Evolutionary conservation across 176 grass and related monocot species (phyloP).

Genomic region (Pontederia crassipes): DNA sequence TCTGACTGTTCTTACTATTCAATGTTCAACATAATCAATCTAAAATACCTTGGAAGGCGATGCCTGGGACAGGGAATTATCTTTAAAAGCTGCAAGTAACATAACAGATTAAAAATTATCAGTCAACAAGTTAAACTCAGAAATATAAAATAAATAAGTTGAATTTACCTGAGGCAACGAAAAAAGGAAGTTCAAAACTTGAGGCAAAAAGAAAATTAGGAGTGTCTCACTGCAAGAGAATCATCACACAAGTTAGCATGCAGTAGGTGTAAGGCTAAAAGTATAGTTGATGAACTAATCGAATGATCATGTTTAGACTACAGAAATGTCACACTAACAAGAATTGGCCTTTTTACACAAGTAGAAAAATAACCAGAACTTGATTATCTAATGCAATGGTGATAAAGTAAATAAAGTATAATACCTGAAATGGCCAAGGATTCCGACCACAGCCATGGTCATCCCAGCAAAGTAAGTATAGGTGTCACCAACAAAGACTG

Average conservation of each 20-base stretch:
- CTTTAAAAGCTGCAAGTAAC: constrained; percentile 61
- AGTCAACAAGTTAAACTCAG: constrained; percentile 6
- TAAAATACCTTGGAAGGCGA: constrained; percentile 75
- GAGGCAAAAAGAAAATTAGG: constrained; percentile 95
- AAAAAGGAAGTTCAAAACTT: constrained; percentile 96
- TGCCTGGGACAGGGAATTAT: constrained; percentile 94
- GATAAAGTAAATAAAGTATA: neutral
- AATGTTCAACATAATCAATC: neutral
- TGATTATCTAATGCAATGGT: too few relatives aligned
- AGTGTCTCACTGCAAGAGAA: constrained; percentile 80
- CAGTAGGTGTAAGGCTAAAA: neutral
- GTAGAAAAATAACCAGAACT: too few relatives aligned
- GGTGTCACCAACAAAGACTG: constrained; percentile 98
- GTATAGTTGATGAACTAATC: too few relatives aligned
- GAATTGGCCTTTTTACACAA: too few relatives aligned
- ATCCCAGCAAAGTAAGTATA: constrained; percentile 99
- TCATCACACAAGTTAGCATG: constrained; percentile 14
- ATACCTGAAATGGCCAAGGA: constrained; percentile 99
- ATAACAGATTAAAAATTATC: constrained; percentile 7
- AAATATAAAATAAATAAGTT: constrained; percentile 14
- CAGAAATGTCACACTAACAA: too few relatives aligned
- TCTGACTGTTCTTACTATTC: too few relatives aligned
- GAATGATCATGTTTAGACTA: too few relatives aligned
- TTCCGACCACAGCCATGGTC: constrained; percentile 85
- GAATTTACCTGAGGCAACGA: constrained; percentile 73